Evolutionary conservation across 352 stramenopile species (phyloP).

Genomic region (Phytophthora megakarya): DNA sequence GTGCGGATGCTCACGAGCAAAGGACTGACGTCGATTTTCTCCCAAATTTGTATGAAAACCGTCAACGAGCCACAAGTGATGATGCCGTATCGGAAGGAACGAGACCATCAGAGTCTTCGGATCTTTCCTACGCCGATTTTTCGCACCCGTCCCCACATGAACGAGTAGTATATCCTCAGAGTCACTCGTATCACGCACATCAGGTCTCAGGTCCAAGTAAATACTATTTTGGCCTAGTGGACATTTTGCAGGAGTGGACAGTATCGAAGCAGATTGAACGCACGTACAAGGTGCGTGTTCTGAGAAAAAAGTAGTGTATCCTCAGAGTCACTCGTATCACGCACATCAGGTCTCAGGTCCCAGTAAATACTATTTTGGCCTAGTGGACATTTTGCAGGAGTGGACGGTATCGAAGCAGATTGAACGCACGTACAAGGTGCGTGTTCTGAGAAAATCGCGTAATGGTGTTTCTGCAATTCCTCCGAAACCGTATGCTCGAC

Average conservation of each 20-base stretch:
- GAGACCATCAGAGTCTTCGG: slow-evolving; percentile 34
- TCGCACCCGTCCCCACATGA: slow-evolving; percentile 15
- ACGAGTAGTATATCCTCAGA: slow-evolving; percentile 36
- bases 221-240: slow-evolving; percentile 91
- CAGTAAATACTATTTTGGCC: slow-evolving; percentile 89
- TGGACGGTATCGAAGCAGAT: slow-evolving; percentile 83
- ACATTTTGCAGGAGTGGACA: slow-evolving; percentile 91
- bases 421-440: slow-evolving; percentile 86
- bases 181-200: slow-evolving; percentile 70
- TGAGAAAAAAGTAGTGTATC: slow-evolving; percentile 66
- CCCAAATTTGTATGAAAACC: slow-evolving; percentile 41
- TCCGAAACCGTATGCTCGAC: slow-evolving; percentile 69
- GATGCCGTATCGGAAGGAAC: slow-evolving; percentile 30
- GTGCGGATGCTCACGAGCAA: slow-evolving; percentile 31
- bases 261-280: slow-evolving; percentile 78
- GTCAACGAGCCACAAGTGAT: slow-evolving; percentile 28
- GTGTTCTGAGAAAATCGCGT: slow-evolving; percentile 69
- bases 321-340: slow-evolving; percentile 57
- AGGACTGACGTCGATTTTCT: slow-evolving; percentile 44
- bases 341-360: slow-evolving; percentile 84
- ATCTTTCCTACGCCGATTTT: slow-evolving; percentile 25
- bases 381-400: slow-evolving; percentile 91
- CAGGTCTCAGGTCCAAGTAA: slow-evolving; percentile 83
- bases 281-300: slow-evolving; percentile 83
- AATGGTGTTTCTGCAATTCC: slow-evolving; percentile 79